A percentile compares a stretch with the other conserved stretches of the same genome.
Evolutionary conservation across 2,329 filamentous ascomycete species (phyloP).

Genomic region (Raffaelea ambrosiae): DNA sequence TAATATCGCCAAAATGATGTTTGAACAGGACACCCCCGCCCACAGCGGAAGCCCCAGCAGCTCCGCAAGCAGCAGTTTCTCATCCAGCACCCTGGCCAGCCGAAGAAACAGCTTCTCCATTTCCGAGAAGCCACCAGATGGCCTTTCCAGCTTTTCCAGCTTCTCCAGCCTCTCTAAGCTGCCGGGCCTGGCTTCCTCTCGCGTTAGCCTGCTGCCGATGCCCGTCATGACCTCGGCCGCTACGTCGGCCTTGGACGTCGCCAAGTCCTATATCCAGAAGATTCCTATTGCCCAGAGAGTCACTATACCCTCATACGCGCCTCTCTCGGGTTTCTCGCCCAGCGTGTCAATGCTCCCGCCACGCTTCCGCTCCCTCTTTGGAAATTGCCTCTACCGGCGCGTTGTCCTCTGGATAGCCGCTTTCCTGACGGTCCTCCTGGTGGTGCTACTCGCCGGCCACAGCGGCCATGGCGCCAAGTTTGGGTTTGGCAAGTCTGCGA

Average conservation of each 20-base stretch:
- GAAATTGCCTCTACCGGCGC: conserved; percentile 43
- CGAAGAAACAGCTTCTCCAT: conserved; percentile 13
- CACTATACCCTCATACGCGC: conserved; percentile 8
- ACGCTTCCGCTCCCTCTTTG: conserved; percentile 26
- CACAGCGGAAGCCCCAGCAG: conserved; percentile 8
- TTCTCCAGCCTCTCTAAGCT: conserved; percentile 5
- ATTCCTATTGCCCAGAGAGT: conserved; percentile 5
- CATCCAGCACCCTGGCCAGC: conserved; percentile 8
- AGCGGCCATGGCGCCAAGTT: conserved; percentile 14
- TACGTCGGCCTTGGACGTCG: conserved; percentile 10
- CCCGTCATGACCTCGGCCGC: conserved; percentile 10
- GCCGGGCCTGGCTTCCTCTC: conserved; percentile 5
- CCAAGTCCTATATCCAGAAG: conserved; percentile 10
- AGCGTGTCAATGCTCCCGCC: background rate
- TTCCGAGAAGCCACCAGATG: conserved; percentile 9
- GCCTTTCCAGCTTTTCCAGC: conserved; percentile 5
- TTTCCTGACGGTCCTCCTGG: conserved; percentile 14
- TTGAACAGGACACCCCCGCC: conserved; percentile 4
- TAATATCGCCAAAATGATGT: background rate
- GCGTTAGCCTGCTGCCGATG: conserved; percentile 10
- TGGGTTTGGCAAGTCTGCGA: conserved; percentile 14
- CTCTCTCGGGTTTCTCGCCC: conserved; percentile 2
- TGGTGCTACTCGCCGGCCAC: conserved; percentile 14
- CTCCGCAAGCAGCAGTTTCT: conserved; percentile 5
- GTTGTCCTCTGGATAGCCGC: conserved; percentile 42